phyloP scores from a whole-genome alignment of 768 basidiomycete species.

The Peribolospora baueri region DNA sequence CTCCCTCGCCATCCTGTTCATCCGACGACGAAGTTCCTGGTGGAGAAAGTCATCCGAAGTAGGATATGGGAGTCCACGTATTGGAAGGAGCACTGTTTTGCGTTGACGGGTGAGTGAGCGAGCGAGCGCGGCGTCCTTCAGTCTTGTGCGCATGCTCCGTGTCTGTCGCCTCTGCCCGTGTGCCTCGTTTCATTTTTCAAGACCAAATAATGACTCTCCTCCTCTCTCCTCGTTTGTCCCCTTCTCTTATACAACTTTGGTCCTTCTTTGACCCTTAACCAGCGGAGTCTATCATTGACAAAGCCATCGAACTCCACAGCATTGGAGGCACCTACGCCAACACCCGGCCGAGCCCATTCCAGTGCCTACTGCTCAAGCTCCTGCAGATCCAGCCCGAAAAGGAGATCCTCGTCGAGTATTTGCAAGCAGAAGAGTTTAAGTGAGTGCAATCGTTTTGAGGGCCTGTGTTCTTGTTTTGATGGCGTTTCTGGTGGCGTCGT shows the following conservation, averaged over 20 bases:
- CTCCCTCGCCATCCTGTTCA: neutral
- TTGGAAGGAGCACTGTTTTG: constrained; percentile 99
- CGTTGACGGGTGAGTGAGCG: constrained; percentile 46
- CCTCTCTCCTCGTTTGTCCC: constrained; percentile 2
- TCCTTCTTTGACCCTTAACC: neutral
- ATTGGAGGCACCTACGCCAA: constrained; percentile 92
- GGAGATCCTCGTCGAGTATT: constrained; percentile 84
- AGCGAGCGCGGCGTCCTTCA: neutral
- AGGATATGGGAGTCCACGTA: constrained; percentile 82
- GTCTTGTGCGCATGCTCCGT: neutral
- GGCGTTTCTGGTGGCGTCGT: neutral
- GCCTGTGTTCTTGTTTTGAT: neutral
- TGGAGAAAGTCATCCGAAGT: constrained; percentile 87
- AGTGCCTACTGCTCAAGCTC: constrained; percentile 76
- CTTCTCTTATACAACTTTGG: neutral
- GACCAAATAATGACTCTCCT: neutral
- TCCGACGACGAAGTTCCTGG: constrained; percentile 37
- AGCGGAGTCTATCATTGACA: constrained; percentile 88
- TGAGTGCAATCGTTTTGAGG: constrained; percentile 23
- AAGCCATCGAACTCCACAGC: constrained; percentile 50
- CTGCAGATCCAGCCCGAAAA: constrained; percentile 94
- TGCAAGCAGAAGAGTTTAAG: constrained; percentile 97
- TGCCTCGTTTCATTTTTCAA: no score
- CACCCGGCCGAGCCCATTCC: constrained; percentile 77
- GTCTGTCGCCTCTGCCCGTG: no score